Evolutionary conservation across 2,329 filamentous ascomycete species (phyloP).

Genomic region (Diaporthe aspalathi): DNA sequence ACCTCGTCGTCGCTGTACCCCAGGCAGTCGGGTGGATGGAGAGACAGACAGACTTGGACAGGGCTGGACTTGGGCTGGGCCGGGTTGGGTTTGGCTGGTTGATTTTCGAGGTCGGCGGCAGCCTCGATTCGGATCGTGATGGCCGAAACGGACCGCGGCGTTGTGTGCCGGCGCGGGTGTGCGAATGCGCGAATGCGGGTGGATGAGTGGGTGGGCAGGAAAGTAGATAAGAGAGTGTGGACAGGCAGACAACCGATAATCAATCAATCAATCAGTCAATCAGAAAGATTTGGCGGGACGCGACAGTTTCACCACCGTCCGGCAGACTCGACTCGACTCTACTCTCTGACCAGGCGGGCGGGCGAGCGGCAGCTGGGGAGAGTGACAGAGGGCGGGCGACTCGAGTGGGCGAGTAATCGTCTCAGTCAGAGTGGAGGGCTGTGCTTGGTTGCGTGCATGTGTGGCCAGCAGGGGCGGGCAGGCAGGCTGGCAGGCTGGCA

Average conservation of each 20-base stretch:
- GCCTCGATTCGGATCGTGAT: slow-evolving; percentile 30
- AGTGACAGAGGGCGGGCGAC: neutral
- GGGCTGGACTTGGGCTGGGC: neutral
- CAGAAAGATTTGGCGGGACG: neutral
- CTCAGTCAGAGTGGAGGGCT: neutral
- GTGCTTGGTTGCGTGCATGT: too few species aligned
- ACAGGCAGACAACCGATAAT: neutral
- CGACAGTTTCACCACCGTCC: slow-evolving; percentile 5
- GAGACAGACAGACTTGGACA: too few species aligned
- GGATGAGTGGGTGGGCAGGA: slow-evolving; percentile 5
- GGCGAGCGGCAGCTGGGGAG: neutral
- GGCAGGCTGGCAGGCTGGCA: too few species aligned
- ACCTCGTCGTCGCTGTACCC: neutral
- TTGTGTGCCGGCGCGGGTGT: neutral
- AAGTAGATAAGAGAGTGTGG: neutral
- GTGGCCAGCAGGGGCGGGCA: too few species aligned
- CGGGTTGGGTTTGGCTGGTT: neutral
- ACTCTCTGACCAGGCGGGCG: neutral
- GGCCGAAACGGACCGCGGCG: slow-evolving; percentile 22
- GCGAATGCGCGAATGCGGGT: neutral
- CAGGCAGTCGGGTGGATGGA: neutral
- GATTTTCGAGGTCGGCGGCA: neutral
- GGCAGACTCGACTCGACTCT: neutral
- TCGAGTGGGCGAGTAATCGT: slow-evolving; percentile 10
- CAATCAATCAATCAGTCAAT: neutral